Evolutionary conservation across 495 filamentous ascomycete species (phyloP).

Genomic region (Usnea hakonensis): DNA sequence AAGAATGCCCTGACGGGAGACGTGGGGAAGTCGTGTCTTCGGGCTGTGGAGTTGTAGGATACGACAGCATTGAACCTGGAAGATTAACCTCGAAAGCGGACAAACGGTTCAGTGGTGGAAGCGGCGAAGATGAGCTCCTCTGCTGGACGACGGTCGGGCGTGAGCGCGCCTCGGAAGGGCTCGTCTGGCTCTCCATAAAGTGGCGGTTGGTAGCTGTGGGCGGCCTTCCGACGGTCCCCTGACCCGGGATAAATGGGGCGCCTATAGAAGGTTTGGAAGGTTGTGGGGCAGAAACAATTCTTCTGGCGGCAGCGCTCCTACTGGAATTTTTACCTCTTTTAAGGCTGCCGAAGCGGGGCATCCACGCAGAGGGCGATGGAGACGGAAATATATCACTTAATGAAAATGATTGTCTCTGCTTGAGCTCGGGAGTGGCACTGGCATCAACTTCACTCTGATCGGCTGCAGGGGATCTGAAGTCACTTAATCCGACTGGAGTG

Average conservation of each 20-base stretch:
- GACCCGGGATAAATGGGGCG: neutral
- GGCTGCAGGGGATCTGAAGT: neutral
- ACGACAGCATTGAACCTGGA: constrained; percentile 33
- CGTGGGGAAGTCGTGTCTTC: constrained; percentile 27
- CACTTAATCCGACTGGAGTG: constrained; percentile 18
- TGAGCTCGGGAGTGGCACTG: constrained; percentile 11
- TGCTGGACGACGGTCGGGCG: constrained; percentile 6
- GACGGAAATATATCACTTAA: constrained; percentile 30
- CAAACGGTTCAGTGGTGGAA: constrained; percentile 48
- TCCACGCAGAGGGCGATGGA: constrained; percentile 25
- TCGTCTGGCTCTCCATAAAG: neutral
- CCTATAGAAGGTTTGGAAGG: constrained; percentile 3
- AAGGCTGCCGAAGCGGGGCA: constrained; percentile 23
- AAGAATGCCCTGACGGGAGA: constrained; percentile 11
- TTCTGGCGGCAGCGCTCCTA: constrained; percentile 15
- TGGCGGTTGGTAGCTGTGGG: neutral
- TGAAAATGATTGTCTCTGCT: constrained; percentile 30
- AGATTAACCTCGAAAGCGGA: constrained; percentile 52
- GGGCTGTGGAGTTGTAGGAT: constrained; percentile 28
- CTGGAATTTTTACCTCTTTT: constrained; percentile 13
- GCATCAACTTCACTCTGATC: neutral
- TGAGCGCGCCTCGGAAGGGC: neutral
- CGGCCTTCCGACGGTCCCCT: neutral
- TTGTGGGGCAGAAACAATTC: constrained; percentile 24
- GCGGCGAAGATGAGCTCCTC: constrained; percentile 46